Percentiles rank a stretch among this genome's conserved stretches.
These are phyloP conservation scores for Fraxinus americana DNA, from an alignment of 257 asterid species.

Conservation along the genomic window DNA sequence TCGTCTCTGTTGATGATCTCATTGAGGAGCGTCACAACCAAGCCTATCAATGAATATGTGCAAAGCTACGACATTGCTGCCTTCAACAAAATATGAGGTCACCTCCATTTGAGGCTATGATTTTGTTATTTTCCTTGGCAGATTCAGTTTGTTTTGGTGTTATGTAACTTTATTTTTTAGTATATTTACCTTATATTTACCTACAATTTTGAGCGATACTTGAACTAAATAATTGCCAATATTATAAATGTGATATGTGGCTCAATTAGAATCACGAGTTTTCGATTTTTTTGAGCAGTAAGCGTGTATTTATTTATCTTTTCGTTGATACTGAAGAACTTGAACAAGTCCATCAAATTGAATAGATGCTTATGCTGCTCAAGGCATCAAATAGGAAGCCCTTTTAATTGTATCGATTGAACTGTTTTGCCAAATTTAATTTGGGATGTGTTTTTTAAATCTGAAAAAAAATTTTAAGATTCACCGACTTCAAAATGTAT, in stretches of 20 bases:
- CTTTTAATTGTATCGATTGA: too few species aligned
- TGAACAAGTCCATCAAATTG: too few species aligned
- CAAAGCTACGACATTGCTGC: constrained; percentile 61
- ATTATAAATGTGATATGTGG: not conserved
- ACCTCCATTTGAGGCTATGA: constrained; percentile 15
- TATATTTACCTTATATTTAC: not conserved
- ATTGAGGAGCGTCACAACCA: constrained; percentile 46
- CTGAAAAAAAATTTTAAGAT: too few species aligned
- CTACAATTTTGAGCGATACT: not conserved
- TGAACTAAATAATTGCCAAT: not conserved
- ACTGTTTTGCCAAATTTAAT: too few species aligned
- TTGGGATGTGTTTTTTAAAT: too few species aligned
- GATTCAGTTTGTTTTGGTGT: not conserved
- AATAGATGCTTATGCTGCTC: too few species aligned
- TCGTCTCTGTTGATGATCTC: constrained; percentile 72
- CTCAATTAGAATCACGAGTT: not conserved
- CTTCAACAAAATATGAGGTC: constrained; percentile 51
- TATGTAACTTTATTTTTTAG: not conserved
- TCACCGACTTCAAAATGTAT: too few species aligned
- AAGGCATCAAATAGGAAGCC: too few species aligned
- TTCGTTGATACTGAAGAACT: too few species aligned
- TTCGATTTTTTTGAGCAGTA: not conserved
- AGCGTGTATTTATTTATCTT: too few species aligned
- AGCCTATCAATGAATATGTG: constrained; percentile 42
- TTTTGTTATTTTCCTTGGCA: constrained; percentile 28